A percentile compares a stretch with the other conserved stretches of the same genome.
These are phyloP conservation scores for Penicillium steckii DNA, from an alignment of 495 filamentous ascomycete genomes.

Conservation along the genomic window DNA sequence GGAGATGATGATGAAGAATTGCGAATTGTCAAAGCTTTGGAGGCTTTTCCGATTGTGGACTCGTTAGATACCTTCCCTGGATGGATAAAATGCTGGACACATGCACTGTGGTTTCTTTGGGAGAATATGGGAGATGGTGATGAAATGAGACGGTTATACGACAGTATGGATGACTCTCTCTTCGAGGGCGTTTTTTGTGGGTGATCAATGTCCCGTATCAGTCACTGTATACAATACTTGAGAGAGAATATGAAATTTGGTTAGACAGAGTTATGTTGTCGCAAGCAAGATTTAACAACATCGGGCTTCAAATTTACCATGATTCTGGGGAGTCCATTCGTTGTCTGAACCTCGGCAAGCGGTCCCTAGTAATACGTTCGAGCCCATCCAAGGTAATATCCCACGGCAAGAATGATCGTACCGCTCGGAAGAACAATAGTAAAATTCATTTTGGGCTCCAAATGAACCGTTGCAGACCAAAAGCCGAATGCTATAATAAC, in stretches of 20 bases:
- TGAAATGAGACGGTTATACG: constrained; percentile 3
- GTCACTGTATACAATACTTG: not conserved
- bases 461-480: not conserved
- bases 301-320: not conserved
- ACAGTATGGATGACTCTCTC: constrained; percentile 1
- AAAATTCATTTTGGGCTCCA: not conserved
- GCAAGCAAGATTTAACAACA: not conserved
- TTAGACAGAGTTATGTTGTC: not conserved
- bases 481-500: not conserved
- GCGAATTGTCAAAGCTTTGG: constrained; percentile 18
- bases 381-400: not conserved
- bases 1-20: constrained; percentile 3
- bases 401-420: not conserved
- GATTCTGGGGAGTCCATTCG: not conserved
- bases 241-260: too few species aligned
- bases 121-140: constrained; percentile 10
- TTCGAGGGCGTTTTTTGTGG: not conserved
- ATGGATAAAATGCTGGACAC: constrained; percentile 17
- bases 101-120: constrained; percentile 10
- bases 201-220: not conserved
- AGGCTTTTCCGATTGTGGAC: constrained; percentile 16
- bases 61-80: constrained; percentile 15
- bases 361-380: not conserved
- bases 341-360: not conserved
- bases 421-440: not conserved